Percentiles rank a stretch among this genome's conserved stretches.
These are phyloP conservation scores for Colletotrichum sp. DNA, from an alignment of 2,329 filamentous ascomycete species.

Conservation along the genomic window DNA sequence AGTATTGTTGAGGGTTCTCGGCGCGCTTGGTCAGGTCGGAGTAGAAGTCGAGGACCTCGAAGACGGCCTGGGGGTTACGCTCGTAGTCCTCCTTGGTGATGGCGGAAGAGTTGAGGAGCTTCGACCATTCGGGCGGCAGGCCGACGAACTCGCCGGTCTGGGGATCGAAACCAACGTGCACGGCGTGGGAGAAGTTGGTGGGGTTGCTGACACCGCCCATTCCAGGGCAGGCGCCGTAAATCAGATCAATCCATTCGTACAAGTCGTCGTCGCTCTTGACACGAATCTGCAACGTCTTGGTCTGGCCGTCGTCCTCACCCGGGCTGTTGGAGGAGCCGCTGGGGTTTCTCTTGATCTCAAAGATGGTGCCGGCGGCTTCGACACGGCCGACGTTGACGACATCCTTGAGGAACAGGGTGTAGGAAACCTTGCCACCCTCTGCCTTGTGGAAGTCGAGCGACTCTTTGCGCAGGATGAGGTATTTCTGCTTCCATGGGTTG, in stretches of 20 bases:
- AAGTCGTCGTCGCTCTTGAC: conserved; percentile 96
- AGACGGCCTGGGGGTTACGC: conserved; percentile 87
- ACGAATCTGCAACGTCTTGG: conserved; percentile 86
- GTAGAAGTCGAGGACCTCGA: conserved; percentile 85
- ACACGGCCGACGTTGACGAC: conserved; percentile 90
- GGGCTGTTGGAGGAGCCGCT: conserved; percentile 74
- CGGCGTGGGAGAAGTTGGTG: conserved; percentile 95
- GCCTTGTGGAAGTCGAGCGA: conserved; percentile 94
- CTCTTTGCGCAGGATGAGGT: conserved; percentile 89
- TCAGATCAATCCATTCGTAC: conserved; percentile 98
- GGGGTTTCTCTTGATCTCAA: conserved; percentile 85
- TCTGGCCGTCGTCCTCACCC: conserved; percentile 79
- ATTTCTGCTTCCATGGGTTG: conserved; percentile 88
- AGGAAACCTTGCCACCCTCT: conserved; percentile 85
- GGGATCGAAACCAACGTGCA: conserved; percentile 97
- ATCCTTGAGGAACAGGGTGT: conserved; percentile 83
- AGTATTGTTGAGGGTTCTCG: conserved; percentile 72
- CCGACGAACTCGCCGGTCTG: conserved; percentile 95
- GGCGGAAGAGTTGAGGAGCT: conserved; percentile 91
- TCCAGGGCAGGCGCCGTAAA: conserved; percentile 94
- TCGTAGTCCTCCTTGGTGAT: conserved; percentile 99
- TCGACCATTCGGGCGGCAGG: conserved; percentile 95
- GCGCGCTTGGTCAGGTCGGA: conserved; percentile 80
- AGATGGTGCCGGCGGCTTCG: conserved; percentile 88
- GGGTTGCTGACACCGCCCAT: conserved; percentile 99